A percentile compares a stretch with the other conserved stretches of the same genome.
phyloP scores from a whole-genome alignment of 257 asterid genomes.

The Rhazya stricta region DNA sequence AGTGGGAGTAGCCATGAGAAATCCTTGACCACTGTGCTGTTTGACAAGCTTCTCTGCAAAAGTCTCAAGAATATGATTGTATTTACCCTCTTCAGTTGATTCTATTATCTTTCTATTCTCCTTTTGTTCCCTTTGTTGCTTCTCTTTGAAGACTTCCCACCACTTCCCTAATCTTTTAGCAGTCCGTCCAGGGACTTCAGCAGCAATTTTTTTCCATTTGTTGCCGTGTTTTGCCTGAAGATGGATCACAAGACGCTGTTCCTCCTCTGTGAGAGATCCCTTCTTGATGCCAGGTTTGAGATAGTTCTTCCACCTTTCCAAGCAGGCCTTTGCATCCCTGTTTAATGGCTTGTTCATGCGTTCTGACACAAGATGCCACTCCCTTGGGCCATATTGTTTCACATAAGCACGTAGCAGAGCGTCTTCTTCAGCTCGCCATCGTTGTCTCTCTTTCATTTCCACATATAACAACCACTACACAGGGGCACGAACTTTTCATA shows the following conservation, averaged over 20 bases:
- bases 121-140: slow-evolving; percentile 46
- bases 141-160: slow-evolving; percentile 61
- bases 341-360: slow-evolving; percentile 51
- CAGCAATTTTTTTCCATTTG: slow-evolving; percentile 75
- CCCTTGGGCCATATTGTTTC: slow-evolving; percentile 59
- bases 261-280: slow-evolving; percentile 54
- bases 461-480: slow-evolving; percentile 33
- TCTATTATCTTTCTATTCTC: slow-evolving; percentile 29
- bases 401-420: slow-evolving; percentile 53
- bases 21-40: slow-evolving; percentile 21
- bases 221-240: slow-evolving; percentile 52
- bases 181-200: slow-evolving; percentile 65
- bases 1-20: slow-evolving; percentile 49
- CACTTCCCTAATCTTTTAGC: slow-evolving; percentile 72
- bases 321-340: slow-evolving; percentile 62
- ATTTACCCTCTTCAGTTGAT: slow-evolving; percentile 51
- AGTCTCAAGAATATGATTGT: slow-evolving; percentile 47
- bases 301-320: slow-evolving; percentile 75
- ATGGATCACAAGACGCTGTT: slow-evolving; percentile 55
- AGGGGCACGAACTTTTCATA: slow-evolving; percentile 46
- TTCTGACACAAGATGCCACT: slow-evolving; percentile 60
- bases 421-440: slow-evolving; percentile 79
- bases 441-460: slow-evolving; percentile 75
- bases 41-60: slow-evolving; percentile 61
- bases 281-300: slow-evolving; percentile 68